Evolutionary conservation across 2,329 filamentous ascomycete species (phyloP), one percentile per base, ranked within the genome.

Genomic region (Aspergillus hortae): DNA sequence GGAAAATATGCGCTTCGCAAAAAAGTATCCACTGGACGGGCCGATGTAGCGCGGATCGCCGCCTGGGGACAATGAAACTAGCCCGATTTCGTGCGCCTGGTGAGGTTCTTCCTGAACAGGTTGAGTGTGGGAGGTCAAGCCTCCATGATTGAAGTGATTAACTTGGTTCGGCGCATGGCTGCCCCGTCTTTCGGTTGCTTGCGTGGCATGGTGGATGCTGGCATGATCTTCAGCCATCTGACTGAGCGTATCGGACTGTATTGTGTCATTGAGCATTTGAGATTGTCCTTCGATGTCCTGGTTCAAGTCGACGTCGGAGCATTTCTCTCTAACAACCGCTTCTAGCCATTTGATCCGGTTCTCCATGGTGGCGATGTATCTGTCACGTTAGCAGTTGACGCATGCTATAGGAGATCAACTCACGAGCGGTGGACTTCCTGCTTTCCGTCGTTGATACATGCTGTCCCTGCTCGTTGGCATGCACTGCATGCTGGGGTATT

Each of bases 21-120:
- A 71, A 40, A 80, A 80, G 51, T 79, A 80, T 1, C 80, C 80
- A 35, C 79, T 82, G 0, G 80, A 82, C 2, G 80, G 80, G 0
- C 80, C 80, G 12, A 82, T 77, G 44, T 82, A 82, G 51, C 77
- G 70, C 3, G 63, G 60, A 17, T 75, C 75, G 17, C 79, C 77
- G 41, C 74, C 77, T 3, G 70, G 70, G 1, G 75, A 77, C 1
- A 82, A 65, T 0, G 79, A 80, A 0, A 82, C 72, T 12, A 82
- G 59, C 0, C 80, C 80, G 14, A 82, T 80, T 54, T 82, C 78
- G 53, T 82, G 78, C 1, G 77, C 74, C 23, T 63, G 38, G 49
- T 60, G 30, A 44, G 44, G 38, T 25, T 52, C 49, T 27, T 46
- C 33, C 17, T 17, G 44, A 11, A 44, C 6, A 21, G 30, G 14